phyloP scores from a whole-genome alignment of 1,284 basidiomycete species.

The Tausonia pullulans region DNA sequence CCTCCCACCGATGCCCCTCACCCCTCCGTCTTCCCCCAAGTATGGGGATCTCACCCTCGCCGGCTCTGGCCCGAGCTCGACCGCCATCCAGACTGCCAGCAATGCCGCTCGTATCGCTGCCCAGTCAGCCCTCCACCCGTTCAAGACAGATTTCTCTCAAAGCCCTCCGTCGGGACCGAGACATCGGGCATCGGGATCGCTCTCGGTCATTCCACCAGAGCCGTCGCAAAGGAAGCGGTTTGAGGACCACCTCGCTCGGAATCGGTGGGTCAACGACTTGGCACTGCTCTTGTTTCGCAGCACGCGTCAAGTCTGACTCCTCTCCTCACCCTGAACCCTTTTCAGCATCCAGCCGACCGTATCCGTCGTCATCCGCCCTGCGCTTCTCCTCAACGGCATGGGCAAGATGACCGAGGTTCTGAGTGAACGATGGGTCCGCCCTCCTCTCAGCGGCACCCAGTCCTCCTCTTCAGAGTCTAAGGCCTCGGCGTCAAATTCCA shows the following conservation, averaged over 20 bases:
- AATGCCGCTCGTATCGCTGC: neutral
- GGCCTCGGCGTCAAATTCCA: neutral
- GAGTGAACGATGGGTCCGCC: neutral
- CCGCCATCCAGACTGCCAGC: neutral
- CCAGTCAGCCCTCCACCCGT: neutral
- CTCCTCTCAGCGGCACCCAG: neutral
- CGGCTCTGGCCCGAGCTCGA: too few relatives aligned
- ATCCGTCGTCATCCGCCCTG: neutral
- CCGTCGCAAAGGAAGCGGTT: neutral
- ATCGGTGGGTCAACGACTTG: neutral
- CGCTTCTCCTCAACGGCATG: constrained; percentile 7
- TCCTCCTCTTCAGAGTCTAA: neutral
- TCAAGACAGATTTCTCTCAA: neutral
- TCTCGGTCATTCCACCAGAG: neutral
- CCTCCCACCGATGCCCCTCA: constrained; percentile 19
- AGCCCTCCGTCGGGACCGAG: neutral
- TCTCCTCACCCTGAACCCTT: neutral
- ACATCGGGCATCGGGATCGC: neutral
- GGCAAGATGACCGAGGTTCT: neutral
- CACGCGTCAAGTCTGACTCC: neutral
- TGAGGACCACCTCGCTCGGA: neutral
- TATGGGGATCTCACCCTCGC: too few relatives aligned
- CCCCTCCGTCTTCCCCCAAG: constrained; percentile 20
- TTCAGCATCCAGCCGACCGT: constrained; percentile 1
- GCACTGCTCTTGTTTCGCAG: too few relatives aligned